Conservation (phyloP, 1,284 basidiomycete species). For the Trichosporon sp. region DNA sequence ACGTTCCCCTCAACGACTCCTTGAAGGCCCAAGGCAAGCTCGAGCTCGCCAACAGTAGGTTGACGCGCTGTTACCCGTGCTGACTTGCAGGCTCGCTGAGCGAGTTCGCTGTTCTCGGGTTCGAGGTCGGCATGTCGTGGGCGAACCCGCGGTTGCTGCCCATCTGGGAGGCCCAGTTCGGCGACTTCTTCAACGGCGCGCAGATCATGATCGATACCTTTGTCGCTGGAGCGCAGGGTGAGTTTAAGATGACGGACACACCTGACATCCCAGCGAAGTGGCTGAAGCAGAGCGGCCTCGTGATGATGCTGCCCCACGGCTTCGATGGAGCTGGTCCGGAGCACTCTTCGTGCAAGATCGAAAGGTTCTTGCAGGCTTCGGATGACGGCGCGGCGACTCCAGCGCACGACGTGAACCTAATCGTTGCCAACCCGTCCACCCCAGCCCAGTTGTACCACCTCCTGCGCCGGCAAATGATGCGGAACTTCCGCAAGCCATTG, state of each 20-base stretch:
- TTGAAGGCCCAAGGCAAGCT: constrained; percentile 59
- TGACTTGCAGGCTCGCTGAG: constrained; percentile 64
- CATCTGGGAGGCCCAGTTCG: constrained; percentile 83
- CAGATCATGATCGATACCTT: constrained; percentile 86
- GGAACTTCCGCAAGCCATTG: constrained; percentile 79
- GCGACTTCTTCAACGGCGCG: constrained; percentile 88
- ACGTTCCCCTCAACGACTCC: constrained; percentile 69
- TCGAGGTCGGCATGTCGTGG: constrained; percentile 85
- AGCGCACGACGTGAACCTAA: constrained; percentile 64
- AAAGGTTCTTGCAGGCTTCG: constrained; percentile 68
- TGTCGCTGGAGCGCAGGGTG: constrained; percentile 73
- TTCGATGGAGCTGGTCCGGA: constrained; percentile 86
- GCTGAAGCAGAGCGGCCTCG: constrained; percentile 84
- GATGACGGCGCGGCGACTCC: constrained; percentile 37
- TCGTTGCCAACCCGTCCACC: constrained; percentile 77
- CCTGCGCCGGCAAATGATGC: constrained; percentile 70
- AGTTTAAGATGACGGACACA: constrained; percentile 29
- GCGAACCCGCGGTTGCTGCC: constrained; percentile 70
- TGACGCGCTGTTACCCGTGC: background rate
- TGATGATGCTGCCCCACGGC: constrained; percentile 78
- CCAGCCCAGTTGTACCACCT: constrained; percentile 87
- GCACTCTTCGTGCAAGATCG: constrained; percentile 78
- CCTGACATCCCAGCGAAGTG: constrained; percentile 65
- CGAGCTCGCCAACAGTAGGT: constrained; percentile 76
- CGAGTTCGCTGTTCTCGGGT: constrained; percentile 76